phyloP scores from a whole-genome alignment of 306 rosid species.

The Cucumis cinereus region DNA sequence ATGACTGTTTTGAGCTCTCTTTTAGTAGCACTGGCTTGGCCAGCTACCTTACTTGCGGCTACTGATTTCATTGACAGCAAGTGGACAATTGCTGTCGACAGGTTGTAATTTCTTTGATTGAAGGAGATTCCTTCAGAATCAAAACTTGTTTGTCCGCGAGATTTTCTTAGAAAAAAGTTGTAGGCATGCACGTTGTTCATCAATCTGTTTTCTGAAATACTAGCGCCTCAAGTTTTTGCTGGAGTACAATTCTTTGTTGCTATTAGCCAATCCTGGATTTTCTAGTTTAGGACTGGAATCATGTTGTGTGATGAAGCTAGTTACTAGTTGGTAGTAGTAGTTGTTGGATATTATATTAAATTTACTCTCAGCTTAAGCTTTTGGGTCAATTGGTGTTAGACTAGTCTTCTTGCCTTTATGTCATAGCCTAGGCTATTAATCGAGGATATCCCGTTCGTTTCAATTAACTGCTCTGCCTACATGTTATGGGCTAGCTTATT shows the following conservation, averaged over 20 bases:
- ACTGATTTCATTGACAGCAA: conserved; percentile 41
- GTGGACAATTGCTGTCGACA: conserved; percentile 40
- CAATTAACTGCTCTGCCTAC: not conserved
- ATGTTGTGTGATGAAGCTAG: not conserved
- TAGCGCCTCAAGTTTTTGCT: not conserved
- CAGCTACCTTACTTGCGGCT: conserved; percentile 31
- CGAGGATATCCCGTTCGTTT: not conserved
- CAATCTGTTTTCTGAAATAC: not conserved
- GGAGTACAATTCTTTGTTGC: not conserved
- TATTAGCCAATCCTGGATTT: not conserved
- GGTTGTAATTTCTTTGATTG: conserved; percentile 15
- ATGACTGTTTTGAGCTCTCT: conserved; percentile 37
- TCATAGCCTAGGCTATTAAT: not conserved
- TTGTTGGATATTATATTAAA: too few relatives aligned
- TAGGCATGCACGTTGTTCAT: not conserved
- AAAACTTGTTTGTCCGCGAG: not conserved
- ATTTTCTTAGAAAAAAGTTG: not conserved
- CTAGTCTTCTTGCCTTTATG: not conserved
- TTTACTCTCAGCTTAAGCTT: too few relatives aligned
- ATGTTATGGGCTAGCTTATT: not conserved
- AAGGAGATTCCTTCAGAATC: not conserved
- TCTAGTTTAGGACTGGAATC: not conserved
- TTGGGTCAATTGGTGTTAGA: too few relatives aligned
- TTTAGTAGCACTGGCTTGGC: conserved; percentile 36
- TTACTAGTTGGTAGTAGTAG: not conserved